Percentiles rank a stretch among this genome's conserved stretches.
Evolutionary conservation across 768 basidiomycete genomes (phyloP).

Genomic region (Krasilnikovozyma curviuscula): DNA sequence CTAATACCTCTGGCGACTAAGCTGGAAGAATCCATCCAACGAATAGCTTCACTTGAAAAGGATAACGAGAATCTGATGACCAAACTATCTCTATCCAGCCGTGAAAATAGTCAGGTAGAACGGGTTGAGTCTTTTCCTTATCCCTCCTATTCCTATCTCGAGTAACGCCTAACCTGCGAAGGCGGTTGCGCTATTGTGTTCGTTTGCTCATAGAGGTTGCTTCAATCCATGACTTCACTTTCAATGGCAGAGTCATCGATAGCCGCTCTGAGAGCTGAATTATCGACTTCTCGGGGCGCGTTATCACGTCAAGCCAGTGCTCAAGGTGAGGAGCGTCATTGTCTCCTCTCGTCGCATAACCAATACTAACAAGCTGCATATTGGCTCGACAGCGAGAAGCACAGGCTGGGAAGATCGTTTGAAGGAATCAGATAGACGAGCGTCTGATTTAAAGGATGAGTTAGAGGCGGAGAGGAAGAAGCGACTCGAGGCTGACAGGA

Average conservation of each 20-base stretch:
- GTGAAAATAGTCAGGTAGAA: conserved; percentile 7
- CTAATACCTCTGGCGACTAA: too few relatives aligned
- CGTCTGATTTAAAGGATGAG: conserved; percentile 19
- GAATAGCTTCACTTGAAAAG: not conserved
- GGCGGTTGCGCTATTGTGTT: not conserved
- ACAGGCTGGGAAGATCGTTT: conserved; percentile 19
- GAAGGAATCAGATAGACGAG: conserved; percentile 17
- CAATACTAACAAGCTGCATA: too few relatives aligned
- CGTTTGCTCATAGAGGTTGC: conserved; percentile 15
- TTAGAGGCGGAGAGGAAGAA: conserved; percentile 15
- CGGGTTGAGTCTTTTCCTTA: not conserved
- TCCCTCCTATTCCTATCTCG: not conserved
- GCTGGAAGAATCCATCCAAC: conserved; percentile 5
- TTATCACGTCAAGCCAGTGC: conserved; percentile 17
- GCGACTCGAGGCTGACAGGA: conserved; percentile 18
- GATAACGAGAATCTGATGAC: conserved; percentile 5
- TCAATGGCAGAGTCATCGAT: conserved; percentile 24
- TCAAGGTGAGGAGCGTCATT: too few relatives aligned
- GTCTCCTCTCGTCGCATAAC: too few relatives aligned
- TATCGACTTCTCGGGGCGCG: conserved; percentile 18
- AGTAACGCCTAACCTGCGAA: not conserved
- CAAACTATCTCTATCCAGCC: conserved; percentile 1
- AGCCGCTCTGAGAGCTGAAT: conserved; percentile 23
- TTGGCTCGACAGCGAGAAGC: conserved; percentile 16
- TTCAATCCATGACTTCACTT: conserved; percentile 23